Evolutionary conservation across 1,284 basidiomycete genomes (phyloP).

Genomic region (Ustilago xerochloae): DNA sequence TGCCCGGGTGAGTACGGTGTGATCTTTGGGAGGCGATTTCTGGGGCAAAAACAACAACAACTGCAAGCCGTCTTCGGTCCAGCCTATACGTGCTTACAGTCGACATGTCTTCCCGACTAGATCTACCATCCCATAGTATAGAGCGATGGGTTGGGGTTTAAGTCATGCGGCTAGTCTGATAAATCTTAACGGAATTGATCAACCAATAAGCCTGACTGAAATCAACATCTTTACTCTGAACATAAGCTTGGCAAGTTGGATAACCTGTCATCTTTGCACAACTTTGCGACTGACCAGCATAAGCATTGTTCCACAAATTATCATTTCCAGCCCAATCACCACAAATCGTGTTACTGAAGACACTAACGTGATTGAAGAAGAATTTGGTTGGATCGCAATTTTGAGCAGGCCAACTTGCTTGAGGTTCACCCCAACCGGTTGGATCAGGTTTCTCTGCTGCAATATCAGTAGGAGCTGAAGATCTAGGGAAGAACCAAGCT

Average conservation of each 20-base stretch:
- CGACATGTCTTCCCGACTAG: constrained; percentile 17
- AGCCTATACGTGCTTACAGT: not conserved
- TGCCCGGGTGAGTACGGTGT: not conserved
- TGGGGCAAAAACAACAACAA: constrained; percentile 12
- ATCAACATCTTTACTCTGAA: constrained; percentile 35
- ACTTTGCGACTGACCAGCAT: constrained; percentile 35
- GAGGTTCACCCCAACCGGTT: constrained; percentile 71
- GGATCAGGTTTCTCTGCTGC: constrained; percentile 66
- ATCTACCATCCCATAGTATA: not conserved
- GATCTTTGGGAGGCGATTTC: constrained; percentile 17
- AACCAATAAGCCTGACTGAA: constrained; percentile 52
- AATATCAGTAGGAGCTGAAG: constrained; percentile 70
- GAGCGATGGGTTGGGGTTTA: constrained; percentile 1
- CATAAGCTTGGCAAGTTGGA: constrained; percentile 37
- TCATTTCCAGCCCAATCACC: constrained; percentile 48
- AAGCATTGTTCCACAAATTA: constrained; percentile 39
- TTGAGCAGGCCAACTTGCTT: constrained; percentile 71
- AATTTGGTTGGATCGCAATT: constrained; percentile 72
- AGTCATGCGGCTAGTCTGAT: constrained; percentile 34
- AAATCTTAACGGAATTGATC: constrained; percentile 54
- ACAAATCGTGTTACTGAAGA: constrained; percentile 54
- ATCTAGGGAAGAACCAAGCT: constrained; percentile 74
- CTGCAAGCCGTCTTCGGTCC: not conserved
- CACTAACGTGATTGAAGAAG: constrained; percentile 54
- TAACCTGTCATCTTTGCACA: constrained; percentile 47